Conservation (phyloP, 345 rosid species). For the Zanthoxylum bungeanum region DNA sequence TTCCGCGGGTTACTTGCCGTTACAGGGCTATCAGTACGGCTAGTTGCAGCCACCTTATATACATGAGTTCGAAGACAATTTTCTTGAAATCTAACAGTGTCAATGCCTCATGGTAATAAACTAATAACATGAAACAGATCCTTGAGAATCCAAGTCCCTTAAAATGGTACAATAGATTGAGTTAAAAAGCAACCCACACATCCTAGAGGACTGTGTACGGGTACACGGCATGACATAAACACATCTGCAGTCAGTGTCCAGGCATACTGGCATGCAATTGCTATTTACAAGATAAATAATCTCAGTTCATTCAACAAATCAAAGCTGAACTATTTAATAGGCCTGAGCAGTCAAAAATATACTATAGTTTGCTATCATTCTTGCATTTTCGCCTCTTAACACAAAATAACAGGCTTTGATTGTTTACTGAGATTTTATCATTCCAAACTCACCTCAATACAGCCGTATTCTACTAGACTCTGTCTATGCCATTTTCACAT, state of each 20-base stretch:
- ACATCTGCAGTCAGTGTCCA: no score
- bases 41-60: background rate
- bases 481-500: background rate
- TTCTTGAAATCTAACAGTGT: background rate
- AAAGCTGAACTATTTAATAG: background rate
- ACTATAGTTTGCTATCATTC: no score
- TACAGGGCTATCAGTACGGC: background rate
- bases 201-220: background rate
- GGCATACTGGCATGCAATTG: background rate
- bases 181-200: background rate
- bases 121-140: no score
- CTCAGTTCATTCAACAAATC: background rate
- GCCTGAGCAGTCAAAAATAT: background rate
- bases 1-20: background rate
- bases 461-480: background rate
- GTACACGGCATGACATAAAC: background rate
- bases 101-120: background rate
- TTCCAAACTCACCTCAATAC: background rate
- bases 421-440: background rate
- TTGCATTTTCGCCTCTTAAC: background rate
- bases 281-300: background rate
- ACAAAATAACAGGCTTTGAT: background rate
- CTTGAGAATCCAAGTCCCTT: background rate
- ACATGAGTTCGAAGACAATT: background rate
- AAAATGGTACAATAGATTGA: background rate